Evolutionary conservation across 1,284 basidiomycete genomes (phyloP), one percentile per base, ranked within the genome.

Genomic region (Anthracocystis setariae): DNA sequence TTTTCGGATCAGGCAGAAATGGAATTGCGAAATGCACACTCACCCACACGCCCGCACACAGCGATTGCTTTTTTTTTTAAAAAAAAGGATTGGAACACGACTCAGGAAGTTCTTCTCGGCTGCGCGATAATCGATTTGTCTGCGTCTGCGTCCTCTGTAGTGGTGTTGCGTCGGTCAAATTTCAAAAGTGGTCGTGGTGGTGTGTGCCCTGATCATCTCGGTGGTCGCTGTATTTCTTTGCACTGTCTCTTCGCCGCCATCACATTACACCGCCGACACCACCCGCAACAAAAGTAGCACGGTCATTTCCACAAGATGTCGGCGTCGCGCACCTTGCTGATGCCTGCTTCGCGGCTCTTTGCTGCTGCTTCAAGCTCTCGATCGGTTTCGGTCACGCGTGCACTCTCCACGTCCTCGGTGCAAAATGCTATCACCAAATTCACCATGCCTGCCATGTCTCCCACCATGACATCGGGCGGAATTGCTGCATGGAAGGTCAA

Each of bases 401-500:
- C 54, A 9, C 43, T 67, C 20, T 64, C 55, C 48, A 58, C 57
- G 15, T 68, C 76, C 20, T 47, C 73, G 37, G 54, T 56, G n/a
- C 51, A 38, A 29, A 43, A 61, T 25, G 77, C 73, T 10, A 60
- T 79, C 56, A 48, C 58, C 51, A 76, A 76, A 44, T 78, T 82
- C 43, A 40, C 73, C 25, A 82, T 82, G 80, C 80, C 80, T 2
- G 80, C 80, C 51, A 82, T 82, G 80, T 78, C 76, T 27, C 80
- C 80, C 32, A 82, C 80, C 50, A 82, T 82, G 80, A 79, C 78
- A 8, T 73, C 77, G 35, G 80, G 80, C 24, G 80, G 80, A 23
- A 49, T 82, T 23, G 80, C 76, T 13, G 21, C 59, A 17, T 84
- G 81, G 80, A 83, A 84, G 76, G 77, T 84, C 67, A 82, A 84